Evolutionary conservation across 495 filamentous ascomycete genomes (phyloP).

Genomic region (Penicillium cosmopolitanum): DNA sequence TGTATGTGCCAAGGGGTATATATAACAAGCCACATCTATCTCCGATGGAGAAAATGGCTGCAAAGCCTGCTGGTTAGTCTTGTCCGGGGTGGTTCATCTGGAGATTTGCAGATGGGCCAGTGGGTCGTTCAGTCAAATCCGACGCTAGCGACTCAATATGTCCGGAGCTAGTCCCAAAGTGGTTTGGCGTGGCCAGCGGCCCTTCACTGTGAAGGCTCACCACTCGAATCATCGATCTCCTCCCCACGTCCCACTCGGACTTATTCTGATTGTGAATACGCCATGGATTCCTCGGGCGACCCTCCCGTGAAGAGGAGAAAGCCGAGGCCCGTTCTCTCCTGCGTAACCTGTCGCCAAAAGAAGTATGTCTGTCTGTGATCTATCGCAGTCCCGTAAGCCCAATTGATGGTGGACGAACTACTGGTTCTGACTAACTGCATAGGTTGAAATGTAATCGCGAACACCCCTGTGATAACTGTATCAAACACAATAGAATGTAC

Average conservation of each 20-base stretch:
- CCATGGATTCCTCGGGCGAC: constrained; percentile 9
- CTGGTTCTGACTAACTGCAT: constrained; percentile 8
- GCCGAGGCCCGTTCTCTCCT: constrained; percentile 24
- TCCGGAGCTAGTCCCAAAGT: constrained; percentile 9
- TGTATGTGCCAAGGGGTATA: not conserved
- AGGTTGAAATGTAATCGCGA: constrained; percentile 51
- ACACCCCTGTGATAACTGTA: constrained; percentile 46
- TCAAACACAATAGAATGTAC: constrained; percentile 32
- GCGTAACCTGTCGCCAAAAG: constrained; percentile 25
- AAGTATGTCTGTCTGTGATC: constrained; percentile 16
- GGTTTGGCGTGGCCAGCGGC: not conserved
- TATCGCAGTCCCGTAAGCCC: not conserved
- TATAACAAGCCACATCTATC: constrained; percentile 2
- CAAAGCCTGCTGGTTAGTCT: too few species aligned
- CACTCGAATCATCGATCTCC: not conserved
- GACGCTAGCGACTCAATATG: constrained; percentile 14
- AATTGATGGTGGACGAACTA: not conserved
- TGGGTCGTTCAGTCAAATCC: constrained; percentile 7
- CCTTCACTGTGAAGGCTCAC: not conserved
- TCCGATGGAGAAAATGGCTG: constrained; percentile 3
- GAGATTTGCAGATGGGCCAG: too few species aligned
- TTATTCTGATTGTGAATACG: not conserved
- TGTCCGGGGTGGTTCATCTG: too few species aligned
- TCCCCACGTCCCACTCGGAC: constrained; percentile 4
- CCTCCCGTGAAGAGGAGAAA: constrained; percentile 21